Evolutionary conservation across 306 rosid species (phyloP).

Genomic region (Sphenostylis stenocarpa): DNA sequence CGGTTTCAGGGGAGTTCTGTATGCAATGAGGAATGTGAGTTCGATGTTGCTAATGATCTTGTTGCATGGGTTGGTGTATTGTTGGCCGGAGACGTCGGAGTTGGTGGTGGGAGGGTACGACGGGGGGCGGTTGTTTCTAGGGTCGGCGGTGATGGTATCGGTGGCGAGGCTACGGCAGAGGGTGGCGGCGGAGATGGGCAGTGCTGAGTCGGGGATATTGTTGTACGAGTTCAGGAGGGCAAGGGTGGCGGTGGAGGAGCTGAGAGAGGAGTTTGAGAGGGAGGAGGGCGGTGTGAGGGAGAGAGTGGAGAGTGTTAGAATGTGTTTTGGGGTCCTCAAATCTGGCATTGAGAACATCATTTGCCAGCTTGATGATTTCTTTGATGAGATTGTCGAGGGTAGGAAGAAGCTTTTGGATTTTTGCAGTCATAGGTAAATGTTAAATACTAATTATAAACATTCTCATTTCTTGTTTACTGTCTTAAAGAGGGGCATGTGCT

Average conservation of each 20-base stretch:
- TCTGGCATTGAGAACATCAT: slow-evolving; percentile 80
- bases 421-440: slow-evolving; percentile 73
- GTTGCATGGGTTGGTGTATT: slow-evolving; percentile 63
- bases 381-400: slow-evolving; percentile 88
- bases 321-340: slow-evolving; percentile 63
- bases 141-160: slow-evolving; percentile 72
- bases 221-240: slow-evolving; percentile 68
- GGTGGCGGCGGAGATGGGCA: slow-evolving; percentile 67
- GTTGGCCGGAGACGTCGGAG: slow-evolving; percentile 70
- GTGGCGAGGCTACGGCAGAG: slow-evolving; percentile 77
- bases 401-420: slow-evolving; percentile 91
- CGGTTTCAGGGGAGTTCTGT: slow-evolving; percentile 86
- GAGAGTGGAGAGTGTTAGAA: slow-evolving; percentile 72
- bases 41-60: slow-evolving; percentile 65
- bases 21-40: slow-evolving; percentile 94
- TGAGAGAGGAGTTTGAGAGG: slow-evolving; percentile 67
- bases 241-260: slow-evolving; percentile 78
- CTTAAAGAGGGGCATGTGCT: neutral
- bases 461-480: neutral
- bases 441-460: neutral
- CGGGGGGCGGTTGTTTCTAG: slow-evolving; percentile 71
- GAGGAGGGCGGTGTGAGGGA: slow-evolving; percentile 59
- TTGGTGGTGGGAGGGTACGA: slow-evolving; percentile 52
- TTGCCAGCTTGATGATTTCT: slow-evolving; percentile 87
- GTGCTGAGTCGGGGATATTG: slow-evolving; percentile 60